These are phyloP conservation scores for Calonectria pseudoreteaudii DNA, from an alignment of 2,329 filamentous ascomycete species.

Conservation along the genomic window DNA sequence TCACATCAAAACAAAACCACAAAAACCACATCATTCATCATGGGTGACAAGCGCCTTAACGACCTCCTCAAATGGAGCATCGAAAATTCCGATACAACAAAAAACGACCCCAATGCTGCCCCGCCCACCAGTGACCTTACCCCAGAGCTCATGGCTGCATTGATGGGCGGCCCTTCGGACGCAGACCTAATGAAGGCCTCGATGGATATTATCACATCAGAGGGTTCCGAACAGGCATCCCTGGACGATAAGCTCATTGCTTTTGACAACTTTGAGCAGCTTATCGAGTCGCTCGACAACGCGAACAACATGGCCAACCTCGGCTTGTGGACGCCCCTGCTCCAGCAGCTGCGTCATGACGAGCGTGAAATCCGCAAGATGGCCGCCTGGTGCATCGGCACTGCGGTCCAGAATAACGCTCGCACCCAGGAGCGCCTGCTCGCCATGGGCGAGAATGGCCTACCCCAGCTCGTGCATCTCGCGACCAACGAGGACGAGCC, in stretches of 20 bases:
- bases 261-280: conserved; percentile 95
- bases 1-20: not conserved
- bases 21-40: conserved; percentile 41
- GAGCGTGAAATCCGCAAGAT: conserved; percentile 81
- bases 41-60: conserved; percentile 72
- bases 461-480: conserved; percentile 77
- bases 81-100: conserved; percentile 57
- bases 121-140: conserved; percentile 63
- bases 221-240: conserved; percentile 67
- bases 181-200: conserved; percentile 90
- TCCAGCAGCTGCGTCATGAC: conserved; percentile 74
- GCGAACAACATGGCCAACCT: conserved; percentile 91
- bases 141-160: conserved; percentile 76
- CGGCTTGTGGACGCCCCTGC: conserved; percentile 83
- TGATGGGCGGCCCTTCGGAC: conserved; percentile 89
- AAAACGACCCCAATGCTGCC: conserved; percentile 45
- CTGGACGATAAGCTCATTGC: conserved; percentile 84
- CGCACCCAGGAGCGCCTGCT: conserved; percentile 81
- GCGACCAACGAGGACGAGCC: conserved; percentile 70
- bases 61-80: conserved; percentile 83
- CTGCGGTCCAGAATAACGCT: conserved; percentile 95
- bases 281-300: conserved; percentile 94
- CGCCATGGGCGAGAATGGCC: conserved; percentile 66
- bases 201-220: conserved; percentile 79
- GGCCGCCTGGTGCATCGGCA: conserved; percentile 95